These are phyloP conservation scores for Lipomyces kockii DNA, from an alignment of 805 yeast species.

Conservation along the genomic window DNA sequence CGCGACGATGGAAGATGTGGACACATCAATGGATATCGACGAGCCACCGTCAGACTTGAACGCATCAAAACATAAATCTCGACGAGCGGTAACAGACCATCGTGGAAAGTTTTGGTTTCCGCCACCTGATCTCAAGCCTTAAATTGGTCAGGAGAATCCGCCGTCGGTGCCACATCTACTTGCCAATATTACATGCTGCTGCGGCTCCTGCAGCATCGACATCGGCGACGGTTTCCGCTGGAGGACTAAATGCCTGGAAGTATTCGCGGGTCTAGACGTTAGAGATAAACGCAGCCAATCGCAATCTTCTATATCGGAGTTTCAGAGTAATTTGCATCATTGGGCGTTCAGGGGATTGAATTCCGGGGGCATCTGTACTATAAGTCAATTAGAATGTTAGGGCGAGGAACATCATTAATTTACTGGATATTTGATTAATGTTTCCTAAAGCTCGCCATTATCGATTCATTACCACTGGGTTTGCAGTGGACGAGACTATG, in stretches of 20 bases:
- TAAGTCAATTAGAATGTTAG: not conserved
- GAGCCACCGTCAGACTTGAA: not conserved
- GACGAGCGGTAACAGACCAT: not conserved
- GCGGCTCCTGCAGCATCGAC: not conserved
- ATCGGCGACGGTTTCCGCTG: not conserved
- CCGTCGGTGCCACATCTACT: not conserved
- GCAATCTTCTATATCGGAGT: not conserved
- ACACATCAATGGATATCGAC: not conserved
- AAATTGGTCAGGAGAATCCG: not conserved
- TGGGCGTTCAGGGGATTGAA: not conserved
- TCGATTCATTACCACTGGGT: not conserved
- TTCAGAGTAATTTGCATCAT: not conserved
- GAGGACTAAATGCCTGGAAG: not conserved
- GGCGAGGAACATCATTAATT: not conserved
- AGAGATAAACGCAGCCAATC: not conserved
- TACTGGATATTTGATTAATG: not conserved
- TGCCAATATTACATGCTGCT: not conserved
- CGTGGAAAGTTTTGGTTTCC: constrained; percentile 5
- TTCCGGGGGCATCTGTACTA: not conserved
- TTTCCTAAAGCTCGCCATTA: not conserved
- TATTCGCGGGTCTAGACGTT: not conserved
- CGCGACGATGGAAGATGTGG: constrained; percentile 2
- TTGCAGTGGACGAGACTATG: not conserved
- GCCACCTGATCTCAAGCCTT: not conserved
- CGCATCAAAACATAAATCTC: constrained; percentile 1